Conservation (phyloP, 2,329 filamentous ascomycete species). For the Pseudogymnoascus sp. region DNA sequence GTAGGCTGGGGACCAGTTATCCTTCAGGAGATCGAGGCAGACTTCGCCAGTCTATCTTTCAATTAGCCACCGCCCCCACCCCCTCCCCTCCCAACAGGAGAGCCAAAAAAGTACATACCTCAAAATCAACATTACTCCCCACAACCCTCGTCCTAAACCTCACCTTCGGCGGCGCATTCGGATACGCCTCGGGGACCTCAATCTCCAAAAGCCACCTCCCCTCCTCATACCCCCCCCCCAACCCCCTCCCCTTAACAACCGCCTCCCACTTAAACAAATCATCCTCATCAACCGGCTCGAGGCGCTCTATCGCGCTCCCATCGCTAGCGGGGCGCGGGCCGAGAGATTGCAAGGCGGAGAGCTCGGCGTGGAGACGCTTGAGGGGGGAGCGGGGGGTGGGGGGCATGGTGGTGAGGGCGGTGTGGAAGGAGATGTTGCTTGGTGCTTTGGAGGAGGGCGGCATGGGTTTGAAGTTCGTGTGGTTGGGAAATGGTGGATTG, state of each 20-base stretch:
- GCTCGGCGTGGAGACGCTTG: conserved; percentile 50
- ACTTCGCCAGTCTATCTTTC: conserved; percentile 67
- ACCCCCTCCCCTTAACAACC: conserved; percentile 43
- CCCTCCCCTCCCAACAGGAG: not conserved
- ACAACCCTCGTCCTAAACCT: conserved; percentile 75
- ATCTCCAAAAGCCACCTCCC: conserved; percentile 82
- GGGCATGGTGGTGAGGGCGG: conserved; percentile 12
- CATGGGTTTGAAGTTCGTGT: not conserved
- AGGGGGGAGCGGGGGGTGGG: conserved; percentile 37
- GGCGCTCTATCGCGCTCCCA: conserved; percentile 43
- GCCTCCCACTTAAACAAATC: conserved; percentile 50
- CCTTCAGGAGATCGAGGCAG: conserved; percentile 77
- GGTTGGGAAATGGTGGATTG: not conserved
- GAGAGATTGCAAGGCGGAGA: conserved; percentile 31
- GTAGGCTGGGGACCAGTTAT: conserved; percentile 78
- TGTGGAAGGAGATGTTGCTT: conserved; percentile 8
- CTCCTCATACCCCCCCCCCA: conserved; percentile 27
- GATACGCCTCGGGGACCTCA: conserved; percentile 67
- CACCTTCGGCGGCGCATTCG: conserved; percentile 66
- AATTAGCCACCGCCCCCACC: not conserved
- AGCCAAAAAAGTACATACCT: conserved; percentile 25
- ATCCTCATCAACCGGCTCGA: conserved; percentile 45
- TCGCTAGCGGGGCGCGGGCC: conserved; percentile 28
- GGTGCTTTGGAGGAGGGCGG: conserved; percentile 1
- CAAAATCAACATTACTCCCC: conserved; percentile 69